These are phyloP conservation scores for Aspergillus sp. DNA, from an alignment of 2,329 filamentous ascomycete species.

Conservation along the genomic window DNA sequence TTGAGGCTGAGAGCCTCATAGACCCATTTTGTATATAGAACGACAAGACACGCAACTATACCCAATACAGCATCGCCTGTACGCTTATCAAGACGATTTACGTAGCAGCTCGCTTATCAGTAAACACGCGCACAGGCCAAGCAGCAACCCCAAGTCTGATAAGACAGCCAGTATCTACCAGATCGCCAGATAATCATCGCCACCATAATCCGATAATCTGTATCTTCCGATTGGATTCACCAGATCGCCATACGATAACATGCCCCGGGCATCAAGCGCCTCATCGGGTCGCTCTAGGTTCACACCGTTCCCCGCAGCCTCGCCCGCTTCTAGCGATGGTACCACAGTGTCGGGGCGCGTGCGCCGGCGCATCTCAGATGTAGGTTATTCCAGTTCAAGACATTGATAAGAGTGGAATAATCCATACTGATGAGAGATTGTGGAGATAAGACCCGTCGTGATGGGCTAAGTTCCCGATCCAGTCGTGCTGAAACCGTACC, in stretches of 20 bases:
- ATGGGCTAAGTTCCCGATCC: constrained; percentile 3
- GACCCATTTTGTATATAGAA: too few relatives aligned
- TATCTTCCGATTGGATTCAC: neutral
- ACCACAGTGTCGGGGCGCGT: neutral
- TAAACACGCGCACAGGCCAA: neutral
- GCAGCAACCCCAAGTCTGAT: neutral
- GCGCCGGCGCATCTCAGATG: neutral
- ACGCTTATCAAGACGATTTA: constrained; percentile 3
- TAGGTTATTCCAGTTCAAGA: neutral
- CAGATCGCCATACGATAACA: neutral
- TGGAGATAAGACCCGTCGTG: neutral
- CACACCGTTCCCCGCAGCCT: constrained; percentile 5
- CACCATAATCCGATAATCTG: neutral
- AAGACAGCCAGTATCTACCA: neutral
- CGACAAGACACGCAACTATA: too few relatives aligned
- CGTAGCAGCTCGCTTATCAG: constrained; percentile 1
- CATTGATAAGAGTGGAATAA: neutral
- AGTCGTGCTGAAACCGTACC: neutral
- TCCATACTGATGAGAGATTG: neutral
- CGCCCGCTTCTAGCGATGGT: constrained; percentile 8
- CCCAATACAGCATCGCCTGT: neutral
- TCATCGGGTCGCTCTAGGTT: constrained; percentile 4
- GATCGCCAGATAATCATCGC: neutral
- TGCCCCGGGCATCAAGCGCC: constrained; percentile 5
- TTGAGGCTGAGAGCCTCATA: too few relatives aligned